Conservation (phyloP, 2,329 filamentous ascomycete genomes). For the Fusarium sambucinum region DNA sequence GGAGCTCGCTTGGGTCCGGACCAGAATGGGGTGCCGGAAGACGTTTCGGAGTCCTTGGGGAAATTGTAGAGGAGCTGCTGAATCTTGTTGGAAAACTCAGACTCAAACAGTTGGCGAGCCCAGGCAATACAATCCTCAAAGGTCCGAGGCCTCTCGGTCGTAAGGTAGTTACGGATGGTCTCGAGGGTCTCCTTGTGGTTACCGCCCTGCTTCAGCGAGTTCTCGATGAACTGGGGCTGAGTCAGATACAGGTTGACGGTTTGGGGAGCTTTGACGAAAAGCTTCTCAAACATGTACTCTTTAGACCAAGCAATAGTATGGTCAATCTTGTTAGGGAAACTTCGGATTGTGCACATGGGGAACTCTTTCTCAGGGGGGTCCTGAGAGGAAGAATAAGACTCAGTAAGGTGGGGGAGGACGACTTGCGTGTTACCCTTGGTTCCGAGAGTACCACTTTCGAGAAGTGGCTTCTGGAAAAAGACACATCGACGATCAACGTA, state of each 20-base stretch:
- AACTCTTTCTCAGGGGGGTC: slow-evolving; percentile 99
- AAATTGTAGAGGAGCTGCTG: slow-evolving; percentile 97
- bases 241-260: slow-evolving; percentile 94
- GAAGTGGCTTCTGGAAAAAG: slow-evolving; percentile 96
- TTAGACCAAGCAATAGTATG: slow-evolving; percentile 99
- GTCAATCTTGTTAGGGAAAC: slow-evolving; percentile 98
- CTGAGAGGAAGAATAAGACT: slow-evolving; percentile 95
- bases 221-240: slow-evolving; percentile 89
- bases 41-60: slow-evolving; percentile 91
- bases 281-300: slow-evolving; percentile 89
- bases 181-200: slow-evolving; percentile 96
- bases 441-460: slow-evolving; percentile 97
- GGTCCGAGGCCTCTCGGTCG: slow-evolving; percentile 88
- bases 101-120: slow-evolving; percentile 94
- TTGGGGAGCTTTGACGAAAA: slow-evolving; percentile 93
- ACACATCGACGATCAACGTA: slow-evolving; percentile 97
- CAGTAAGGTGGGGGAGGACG: slow-evolving; percentile 88
- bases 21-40: slow-evolving; percentile 93
- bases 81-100: slow-evolving; percentile 96
- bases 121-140: slow-evolving; percentile 98
- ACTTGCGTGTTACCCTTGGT: slow-evolving; percentile 99
- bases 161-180: slow-evolving; percentile 88
- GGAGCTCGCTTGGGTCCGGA: slow-evolving; percentile 98
- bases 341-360: slow-evolving; percentile 97
- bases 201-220: slow-evolving; percentile 89